Evolutionary conservation across 2,329 filamentous ascomycete genomes (phyloP).

Genomic region (Penicillium carneum): DNA sequence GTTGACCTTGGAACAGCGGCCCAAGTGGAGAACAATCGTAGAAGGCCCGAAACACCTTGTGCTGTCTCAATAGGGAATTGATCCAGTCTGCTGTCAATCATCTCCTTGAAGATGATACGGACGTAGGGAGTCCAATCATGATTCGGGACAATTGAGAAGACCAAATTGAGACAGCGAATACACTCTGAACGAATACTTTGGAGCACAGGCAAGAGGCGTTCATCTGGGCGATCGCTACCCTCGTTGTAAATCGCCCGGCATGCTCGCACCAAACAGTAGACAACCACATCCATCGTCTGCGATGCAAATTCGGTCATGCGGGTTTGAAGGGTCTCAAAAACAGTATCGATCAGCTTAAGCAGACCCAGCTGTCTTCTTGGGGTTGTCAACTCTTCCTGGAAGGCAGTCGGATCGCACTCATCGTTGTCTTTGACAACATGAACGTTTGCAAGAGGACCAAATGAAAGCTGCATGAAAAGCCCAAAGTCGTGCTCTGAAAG

Average conservation of each 20-base stretch:
- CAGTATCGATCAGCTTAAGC: constrained; percentile 86
- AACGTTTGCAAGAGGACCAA: constrained; percentile 72
- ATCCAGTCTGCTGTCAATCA: constrained; percentile 77
- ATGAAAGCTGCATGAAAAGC: constrained; percentile 82
- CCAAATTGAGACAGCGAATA: constrained; percentile 80
- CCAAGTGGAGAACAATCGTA: constrained; percentile 84
- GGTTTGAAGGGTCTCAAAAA: constrained; percentile 82
- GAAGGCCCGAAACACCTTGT: constrained; percentile 82
- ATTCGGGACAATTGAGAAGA: constrained; percentile 75
- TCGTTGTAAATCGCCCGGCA: constrained; percentile 60
- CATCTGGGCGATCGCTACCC: constrained; percentile 42
- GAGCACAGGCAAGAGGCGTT: constrained; percentile 43
- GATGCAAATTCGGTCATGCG: constrained; percentile 73
- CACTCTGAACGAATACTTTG: constrained; percentile 64
- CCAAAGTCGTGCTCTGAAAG: constrained; percentile 76
- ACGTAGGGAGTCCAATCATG: constrained; percentile 78
- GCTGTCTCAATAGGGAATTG: constrained; percentile 84
- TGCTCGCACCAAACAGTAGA: constrained; percentile 80
- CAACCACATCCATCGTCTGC: constrained; percentile 74
- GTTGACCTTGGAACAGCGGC: constrained; percentile 71
- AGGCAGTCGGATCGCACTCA: constrained; percentile 58
- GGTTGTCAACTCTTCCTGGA: constrained; percentile 67
- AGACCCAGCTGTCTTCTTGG: constrained; percentile 86
- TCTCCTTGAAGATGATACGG: constrained; percentile 72
- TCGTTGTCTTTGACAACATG: constrained; percentile 62